A percentile compares a stretch with the other conserved stretches of the same genome.
These are phyloP conservation scores for Chaetomiaceae sp. DNA, from an alignment of 2,329 filamentous ascomycete species.

Conservation along the genomic window DNA sequence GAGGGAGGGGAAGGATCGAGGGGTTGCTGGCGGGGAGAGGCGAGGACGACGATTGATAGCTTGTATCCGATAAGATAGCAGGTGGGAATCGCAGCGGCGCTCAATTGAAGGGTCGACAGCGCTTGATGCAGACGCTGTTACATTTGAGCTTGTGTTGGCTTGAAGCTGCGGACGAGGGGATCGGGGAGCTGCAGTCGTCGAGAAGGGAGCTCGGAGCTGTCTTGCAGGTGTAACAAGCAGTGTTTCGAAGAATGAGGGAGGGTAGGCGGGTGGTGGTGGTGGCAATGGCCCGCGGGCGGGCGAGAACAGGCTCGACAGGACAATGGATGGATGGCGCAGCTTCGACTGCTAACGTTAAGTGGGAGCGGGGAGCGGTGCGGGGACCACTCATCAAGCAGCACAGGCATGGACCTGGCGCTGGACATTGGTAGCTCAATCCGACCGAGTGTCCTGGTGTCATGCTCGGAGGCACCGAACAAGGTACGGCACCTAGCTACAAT, in stretches of 20 bases:
- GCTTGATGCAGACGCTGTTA: conserved; percentile 25
- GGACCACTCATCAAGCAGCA: conserved; percentile 11
- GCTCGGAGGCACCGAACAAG: too few relatives aligned
- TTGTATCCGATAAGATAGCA: conserved; percentile 24
- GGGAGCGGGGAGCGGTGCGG: conserved; percentile 19
- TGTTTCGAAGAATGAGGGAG: conserved; percentile 35
- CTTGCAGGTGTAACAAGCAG: conserved; percentile 38
- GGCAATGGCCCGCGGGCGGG: conserved; percentile 22
- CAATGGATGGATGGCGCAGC: conserved; percentile 19
- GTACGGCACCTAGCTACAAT: too few relatives aligned
- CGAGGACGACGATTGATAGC: conserved; percentile 18
- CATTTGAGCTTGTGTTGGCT: conserved; percentile 20
- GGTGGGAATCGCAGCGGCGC: conserved; percentile 4
- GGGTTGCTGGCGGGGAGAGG: conserved; percentile 18
- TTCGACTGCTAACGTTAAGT: conserved; percentile 16
- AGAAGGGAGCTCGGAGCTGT: conserved; percentile 34
- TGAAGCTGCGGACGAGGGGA: conserved; percentile 15
- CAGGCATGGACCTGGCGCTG: conserved; percentile 13
- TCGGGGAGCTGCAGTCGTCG: conserved; percentile 21
- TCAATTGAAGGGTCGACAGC: conserved; percentile 22
- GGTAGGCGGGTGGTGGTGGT: conserved; percentile 26
- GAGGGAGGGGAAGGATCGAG: conserved; percentile 5
- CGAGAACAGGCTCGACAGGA: conserved; percentile 12
- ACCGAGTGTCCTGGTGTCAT: too few relatives aligned
- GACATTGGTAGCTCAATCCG: conserved; percentile 11